Evolutionary conservation across 2,329 filamentous ascomycete species (phyloP).

Genomic region (Monilinia fructicola): DNA sequence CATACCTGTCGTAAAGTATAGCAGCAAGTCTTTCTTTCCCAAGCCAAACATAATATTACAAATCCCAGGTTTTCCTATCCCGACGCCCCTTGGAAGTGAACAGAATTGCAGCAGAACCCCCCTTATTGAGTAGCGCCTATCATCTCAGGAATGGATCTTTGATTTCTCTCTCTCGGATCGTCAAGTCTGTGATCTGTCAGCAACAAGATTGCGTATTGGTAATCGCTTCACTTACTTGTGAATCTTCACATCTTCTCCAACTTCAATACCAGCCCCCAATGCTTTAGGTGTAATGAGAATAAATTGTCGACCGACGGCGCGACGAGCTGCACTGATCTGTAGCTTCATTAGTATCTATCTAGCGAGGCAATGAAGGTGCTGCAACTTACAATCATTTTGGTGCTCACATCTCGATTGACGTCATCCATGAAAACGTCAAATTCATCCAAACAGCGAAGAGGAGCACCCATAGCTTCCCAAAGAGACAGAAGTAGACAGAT

Average conservation of each 20-base stretch:
- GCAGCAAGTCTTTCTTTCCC: not conserved
- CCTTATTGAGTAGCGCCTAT: slow-evolving; percentile 16
- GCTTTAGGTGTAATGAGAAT: slow-evolving; percentile 95
- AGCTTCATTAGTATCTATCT: slow-evolving; percentile 2
- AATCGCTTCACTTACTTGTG: slow-evolving; percentile 56
- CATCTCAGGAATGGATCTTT: slow-evolving; percentile 36
- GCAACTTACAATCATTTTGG: slow-evolving; percentile 79
- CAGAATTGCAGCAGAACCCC: not conserved
- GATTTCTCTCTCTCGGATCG: slow-evolving; percentile 33
- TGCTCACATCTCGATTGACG: slow-evolving; percentile 89
- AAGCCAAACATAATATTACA: not conserved
- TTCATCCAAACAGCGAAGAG: slow-evolving; percentile 91
- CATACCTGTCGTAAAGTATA: slow-evolving; percentile 6
- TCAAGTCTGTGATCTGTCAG: slow-evolving; percentile 15
- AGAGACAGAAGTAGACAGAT: slow-evolving; percentile 90
- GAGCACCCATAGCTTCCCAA: slow-evolving; percentile 98
- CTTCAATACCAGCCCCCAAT: slow-evolving; percentile 60
- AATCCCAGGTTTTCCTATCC: not conserved
- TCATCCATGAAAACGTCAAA: slow-evolving; percentile 99
- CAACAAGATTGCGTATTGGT: not conserved
- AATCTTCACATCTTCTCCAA: slow-evolving; percentile 70
- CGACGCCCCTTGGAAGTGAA: not conserved
- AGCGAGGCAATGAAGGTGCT: not conserved
- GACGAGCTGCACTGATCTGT: slow-evolving; percentile 78
- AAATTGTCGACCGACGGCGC: slow-evolving; percentile 87